A percentile compares a stretch with the other conserved stretches of the same genome.
Evolutionary conservation across 2,329 filamentous ascomycete species (phyloP).

Genomic region (Thelonectria olida): DNA sequence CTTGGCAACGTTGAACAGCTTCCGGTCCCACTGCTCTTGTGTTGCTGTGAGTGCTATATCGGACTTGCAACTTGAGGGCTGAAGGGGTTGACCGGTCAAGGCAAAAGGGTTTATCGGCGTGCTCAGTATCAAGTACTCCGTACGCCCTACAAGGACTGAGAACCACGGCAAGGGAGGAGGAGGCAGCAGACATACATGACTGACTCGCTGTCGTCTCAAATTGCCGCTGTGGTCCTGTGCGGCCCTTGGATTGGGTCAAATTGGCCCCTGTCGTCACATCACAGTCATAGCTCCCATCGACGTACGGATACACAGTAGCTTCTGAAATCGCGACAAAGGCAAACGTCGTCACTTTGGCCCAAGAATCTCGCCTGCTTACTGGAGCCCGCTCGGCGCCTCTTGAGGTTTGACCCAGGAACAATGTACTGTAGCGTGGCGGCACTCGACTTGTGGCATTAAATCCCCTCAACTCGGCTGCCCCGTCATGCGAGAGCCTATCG

Average conservation of each 20-base stretch:
- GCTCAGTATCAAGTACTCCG: neutral
- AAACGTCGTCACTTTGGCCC: slow-evolving; percentile 1
- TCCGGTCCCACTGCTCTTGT: slow-evolving; percentile 6
- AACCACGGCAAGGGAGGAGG: slow-evolving; percentile 1
- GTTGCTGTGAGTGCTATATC: neutral
- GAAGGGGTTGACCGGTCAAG: neutral
- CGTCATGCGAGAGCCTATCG: slow-evolving; percentile 1
- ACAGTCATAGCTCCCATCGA: slow-evolving; percentile 2
- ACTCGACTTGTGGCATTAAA: slow-evolving; percentile 12
- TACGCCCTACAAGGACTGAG: neutral
- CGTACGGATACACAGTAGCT: no score
- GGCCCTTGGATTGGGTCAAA: neutral
- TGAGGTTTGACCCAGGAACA: neutral
- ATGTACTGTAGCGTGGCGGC: neutral
- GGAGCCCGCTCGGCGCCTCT: neutral
- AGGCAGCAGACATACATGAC: no score
- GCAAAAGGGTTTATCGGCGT: neutral
- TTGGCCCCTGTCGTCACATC: slow-evolving; percentile 13
- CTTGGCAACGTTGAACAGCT: slow-evolving; percentile 17
- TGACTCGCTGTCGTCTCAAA: slow-evolving; percentile 14
- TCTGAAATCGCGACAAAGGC: neutral
- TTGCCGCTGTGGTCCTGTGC: slow-evolving; percentile 12
- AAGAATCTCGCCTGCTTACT: neutral
- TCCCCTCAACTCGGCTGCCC: neutral
- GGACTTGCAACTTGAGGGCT: neutral